phyloP scores from a whole-genome alignment of 208 protist genomes.

The Leishmania guyanensis region DNA sequence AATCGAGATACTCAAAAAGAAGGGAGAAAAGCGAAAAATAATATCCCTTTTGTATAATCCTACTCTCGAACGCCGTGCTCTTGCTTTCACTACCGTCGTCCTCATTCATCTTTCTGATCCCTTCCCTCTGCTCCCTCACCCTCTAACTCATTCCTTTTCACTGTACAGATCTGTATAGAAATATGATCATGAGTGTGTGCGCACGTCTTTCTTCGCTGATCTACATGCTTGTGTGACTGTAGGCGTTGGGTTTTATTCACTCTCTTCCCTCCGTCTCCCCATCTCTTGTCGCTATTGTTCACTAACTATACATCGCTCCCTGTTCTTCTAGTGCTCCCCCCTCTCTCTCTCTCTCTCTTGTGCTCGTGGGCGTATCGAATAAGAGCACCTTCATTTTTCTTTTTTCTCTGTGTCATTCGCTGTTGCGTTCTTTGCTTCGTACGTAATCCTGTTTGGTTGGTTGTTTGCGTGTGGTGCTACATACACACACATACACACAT shows the following conservation, averaged over 20 bases:
- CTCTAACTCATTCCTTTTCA: neutral
- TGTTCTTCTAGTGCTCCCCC: neutral
- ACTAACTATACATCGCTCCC: neutral
- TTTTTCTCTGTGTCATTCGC: neutral
- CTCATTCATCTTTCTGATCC: neutral
- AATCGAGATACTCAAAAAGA: neutral
- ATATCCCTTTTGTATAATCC: neutral
- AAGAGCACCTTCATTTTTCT: neutral
- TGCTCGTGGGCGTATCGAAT: neutral
- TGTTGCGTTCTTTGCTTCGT: no score
- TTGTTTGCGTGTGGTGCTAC: no score
- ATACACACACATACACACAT: no score
- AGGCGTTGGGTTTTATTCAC: neutral
- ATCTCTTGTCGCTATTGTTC: neutral
- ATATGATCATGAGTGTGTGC: neutral
- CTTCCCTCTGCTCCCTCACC: neutral
- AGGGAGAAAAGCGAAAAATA: neutral
- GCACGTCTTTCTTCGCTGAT: conserved; percentile 5
- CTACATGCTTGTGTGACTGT: neutral
- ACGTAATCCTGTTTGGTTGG: no score
- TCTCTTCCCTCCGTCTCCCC: neutral
- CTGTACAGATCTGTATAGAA: neutral
- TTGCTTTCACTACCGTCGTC: neutral
- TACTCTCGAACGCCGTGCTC: neutral
- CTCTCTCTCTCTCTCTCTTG: neutral